Base-by-base conservation (phyloP, 148 eudicot species). In the Salicornia ramosissima region DNA sequence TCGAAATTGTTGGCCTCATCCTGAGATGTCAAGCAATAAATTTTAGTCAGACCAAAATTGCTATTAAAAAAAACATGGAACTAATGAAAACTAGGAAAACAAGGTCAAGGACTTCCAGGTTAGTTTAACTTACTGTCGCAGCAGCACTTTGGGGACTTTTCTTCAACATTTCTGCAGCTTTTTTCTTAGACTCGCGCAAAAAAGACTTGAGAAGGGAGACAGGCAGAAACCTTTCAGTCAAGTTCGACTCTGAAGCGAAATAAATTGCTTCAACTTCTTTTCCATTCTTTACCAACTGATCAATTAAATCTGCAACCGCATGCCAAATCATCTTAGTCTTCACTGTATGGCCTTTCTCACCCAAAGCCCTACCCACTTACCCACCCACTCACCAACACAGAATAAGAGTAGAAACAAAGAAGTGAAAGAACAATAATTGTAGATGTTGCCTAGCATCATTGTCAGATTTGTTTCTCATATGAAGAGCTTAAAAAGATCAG, bases 251-350 rank as follows among this genome's bases (percentile, higher is more conserved):
- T 0, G 45, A 64, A 31, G 81, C 84, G 71, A 86, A 86, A 73
- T 83, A 81, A 19, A 83, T 77, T 25, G 87, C 87, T 59, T 86
- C 90, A 28, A 84, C 78, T 71, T 81, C 84, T 80, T 83, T 86
- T 29, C 83, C 86, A 45, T 57, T 77, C 63, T 74, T 79, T 51
- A 81, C 77, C 74, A 84, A 67, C 52, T 79, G 79, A 70, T 79
- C 81, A 71, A 84, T 81, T 21, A 81, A 60, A 68, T 71, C 87
- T 84, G 80, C 42, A 50, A 62, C 13, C 75, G n/a, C n/a, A n/a
- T n/a, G n/a, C n/a, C n/a, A n/a, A n/a, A n/a, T n/a, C n/a, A n/a
- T n/a, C n/a, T n/a, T n/a, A n/a, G n/a, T n/a, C n/a, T n/a, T n/a
- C n/a, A n/a, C n/a, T n/a, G n/a, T n/a, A n/a, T n/a, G n/a, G n/a